Evolutionary conservation across 768 basidiomycete species (phyloP).

Genomic region (Clitopilus passeckerianus): DNA sequence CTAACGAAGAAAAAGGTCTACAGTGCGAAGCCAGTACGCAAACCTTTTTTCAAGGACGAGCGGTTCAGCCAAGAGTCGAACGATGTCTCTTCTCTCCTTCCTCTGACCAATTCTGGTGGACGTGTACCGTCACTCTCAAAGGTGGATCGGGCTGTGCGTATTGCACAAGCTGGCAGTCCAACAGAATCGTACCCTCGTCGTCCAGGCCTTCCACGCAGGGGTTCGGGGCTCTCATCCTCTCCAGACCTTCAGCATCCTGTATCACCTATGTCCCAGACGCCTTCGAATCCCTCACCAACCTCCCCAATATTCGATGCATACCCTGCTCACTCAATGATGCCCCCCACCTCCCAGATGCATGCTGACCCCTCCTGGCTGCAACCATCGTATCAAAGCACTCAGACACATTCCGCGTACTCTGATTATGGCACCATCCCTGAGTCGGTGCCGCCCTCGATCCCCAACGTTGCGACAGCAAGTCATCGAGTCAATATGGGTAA

Average conservation of each 20-base stretch:
- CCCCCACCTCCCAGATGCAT: background rate
- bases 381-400: background rate
- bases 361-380: background rate
- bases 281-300: background rate
- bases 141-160: slow-evolving; percentile 1
- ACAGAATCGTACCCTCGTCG: slow-evolving; percentile 1
- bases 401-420: background rate
- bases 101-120: slow-evolving; percentile 9
- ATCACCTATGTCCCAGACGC: background rate
- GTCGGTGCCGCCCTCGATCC: background rate
- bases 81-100: slow-evolving; percentile 19
- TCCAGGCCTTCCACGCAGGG: background rate
- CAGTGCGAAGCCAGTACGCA: slow-evolving; percentile 40
- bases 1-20: slow-evolving; percentile 69
- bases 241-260: background rate
- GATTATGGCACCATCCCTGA: background rate
- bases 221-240: background rate
- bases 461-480: background rate
- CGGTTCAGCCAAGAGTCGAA: slow-evolving; percentile 26
- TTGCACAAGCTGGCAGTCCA: background rate
- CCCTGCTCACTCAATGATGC: background rate
- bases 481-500: background rate
- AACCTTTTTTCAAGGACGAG: slow-evolving; percentile 53
- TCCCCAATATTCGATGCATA: background rate
- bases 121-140: background rate